phyloP scores from a whole-genome alignment of 2,329 filamentous ascomycete species.

The Fusarium brevicatenulatum region DNA sequence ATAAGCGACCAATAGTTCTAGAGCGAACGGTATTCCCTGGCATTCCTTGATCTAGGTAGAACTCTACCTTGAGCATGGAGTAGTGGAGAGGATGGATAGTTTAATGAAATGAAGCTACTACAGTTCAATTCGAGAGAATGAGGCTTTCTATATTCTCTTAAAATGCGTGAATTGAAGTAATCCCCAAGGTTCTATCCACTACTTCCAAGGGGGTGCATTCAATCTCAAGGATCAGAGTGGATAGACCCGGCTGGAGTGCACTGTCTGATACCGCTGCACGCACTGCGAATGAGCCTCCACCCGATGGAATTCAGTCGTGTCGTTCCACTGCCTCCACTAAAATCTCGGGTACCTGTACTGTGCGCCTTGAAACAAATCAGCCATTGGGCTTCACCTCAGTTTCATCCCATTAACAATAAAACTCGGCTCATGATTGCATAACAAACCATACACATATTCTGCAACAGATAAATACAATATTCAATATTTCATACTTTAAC shows the following conservation, averaged over 20 bases:
- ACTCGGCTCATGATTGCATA: conserved; percentile 13
- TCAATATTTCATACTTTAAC: not conserved
- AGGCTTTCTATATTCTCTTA: too few species aligned
- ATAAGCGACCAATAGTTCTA: too few species aligned
- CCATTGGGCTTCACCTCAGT: conserved; percentile 19
- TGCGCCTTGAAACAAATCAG: not conserved
- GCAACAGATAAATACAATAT: not conserved
- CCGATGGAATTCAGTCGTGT: not conserved
- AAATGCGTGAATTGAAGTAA: too few species aligned
- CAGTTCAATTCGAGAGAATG: too few species aligned
- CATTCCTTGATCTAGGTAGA: too few species aligned
- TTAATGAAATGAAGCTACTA: too few species aligned
- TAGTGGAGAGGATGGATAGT: too few species aligned
- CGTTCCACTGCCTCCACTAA: conserved; percentile 21
- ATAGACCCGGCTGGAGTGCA: not conserved
- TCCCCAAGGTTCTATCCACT: too few species aligned
- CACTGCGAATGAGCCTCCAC: conserved; percentile 21
- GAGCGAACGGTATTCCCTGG: too few species aligned
- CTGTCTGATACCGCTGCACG: conserved; percentile 16
- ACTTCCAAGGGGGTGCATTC: too few species aligned
- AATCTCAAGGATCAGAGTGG: too few species aligned
- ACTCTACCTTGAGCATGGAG: too few species aligned
- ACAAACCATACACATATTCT: not conserved
- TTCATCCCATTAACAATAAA: conserved; percentile 17
- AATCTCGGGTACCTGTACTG: conserved; percentile 8